These are phyloP conservation scores for Hortiboletus flavorubellus DNA, from an alignment of 768 basidiomycete species.

Conservation along the genomic window DNA sequence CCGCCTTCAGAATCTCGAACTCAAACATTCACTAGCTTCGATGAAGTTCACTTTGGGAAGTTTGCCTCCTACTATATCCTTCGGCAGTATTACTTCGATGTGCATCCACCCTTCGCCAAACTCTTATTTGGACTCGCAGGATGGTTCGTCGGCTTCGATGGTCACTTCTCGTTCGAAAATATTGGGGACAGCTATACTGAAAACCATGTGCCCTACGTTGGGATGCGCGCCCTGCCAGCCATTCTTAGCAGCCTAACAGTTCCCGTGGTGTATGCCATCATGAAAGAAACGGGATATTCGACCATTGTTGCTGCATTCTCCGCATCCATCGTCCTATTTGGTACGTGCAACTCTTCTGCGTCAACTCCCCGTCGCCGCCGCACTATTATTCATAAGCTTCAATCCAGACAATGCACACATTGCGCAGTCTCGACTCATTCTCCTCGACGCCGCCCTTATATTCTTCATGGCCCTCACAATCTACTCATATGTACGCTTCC, in stretches of 20 bases:
- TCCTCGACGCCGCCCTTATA: constrained; percentile 90
- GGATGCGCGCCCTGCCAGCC: constrained; percentile 90
- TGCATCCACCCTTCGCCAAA: constrained; percentile 97
- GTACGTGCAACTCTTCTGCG: constrained; percentile 43
- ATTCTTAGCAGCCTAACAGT: constrained; percentile 88
- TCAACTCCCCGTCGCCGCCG: background rate
- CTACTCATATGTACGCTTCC: constrained; percentile 90
- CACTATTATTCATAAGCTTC: constrained; percentile 5
- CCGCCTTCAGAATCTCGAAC: background rate
- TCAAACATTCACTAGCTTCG: constrained; percentile 57
- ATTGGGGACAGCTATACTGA: constrained; percentile 92
- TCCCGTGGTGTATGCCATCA: constrained; percentile 90
- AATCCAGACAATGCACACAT: constrained; percentile 89
- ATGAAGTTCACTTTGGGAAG: constrained; percentile 98
- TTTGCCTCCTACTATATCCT: constrained; percentile 93
- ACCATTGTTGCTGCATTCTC: constrained; percentile 89
- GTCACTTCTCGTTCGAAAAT: constrained; percentile 88
- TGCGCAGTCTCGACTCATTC: constrained; percentile 92
- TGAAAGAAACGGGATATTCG: constrained; percentile 98
- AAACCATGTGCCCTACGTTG: constrained; percentile 88
- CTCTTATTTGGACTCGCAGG: constrained; percentile 91
- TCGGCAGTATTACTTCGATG: constrained; percentile 98
- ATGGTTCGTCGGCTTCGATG: constrained; percentile 96
- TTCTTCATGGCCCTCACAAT: constrained; percentile 96
- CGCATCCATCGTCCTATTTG: constrained; percentile 80